A percentile compares a stretch with the other conserved stretches of the same genome.
Conservation (phyloP, 306 rosid genomes). For the Pterocarpus macrocarpus region DNA sequence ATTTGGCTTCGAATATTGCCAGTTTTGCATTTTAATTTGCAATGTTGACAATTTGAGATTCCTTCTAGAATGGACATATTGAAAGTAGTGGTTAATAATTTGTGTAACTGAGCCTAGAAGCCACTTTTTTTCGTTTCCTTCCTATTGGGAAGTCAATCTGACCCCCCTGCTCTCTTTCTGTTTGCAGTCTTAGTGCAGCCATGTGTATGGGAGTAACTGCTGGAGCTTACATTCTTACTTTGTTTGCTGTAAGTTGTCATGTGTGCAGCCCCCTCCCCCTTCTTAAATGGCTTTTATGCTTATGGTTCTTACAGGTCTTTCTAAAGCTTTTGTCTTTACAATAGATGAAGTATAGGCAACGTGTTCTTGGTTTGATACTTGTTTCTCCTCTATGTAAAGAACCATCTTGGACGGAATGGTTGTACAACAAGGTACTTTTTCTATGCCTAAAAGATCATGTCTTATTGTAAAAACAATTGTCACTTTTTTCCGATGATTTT, state of each 20-base stretch:
- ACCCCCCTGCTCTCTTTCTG: constrained; percentile 40
- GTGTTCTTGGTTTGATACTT: constrained; percentile 90
- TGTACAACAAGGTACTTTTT: constrained; percentile 83
- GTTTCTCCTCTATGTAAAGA: constrained; percentile 89
- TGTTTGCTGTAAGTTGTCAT: constrained; percentile 82
- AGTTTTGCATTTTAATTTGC: constrained; percentile 9
- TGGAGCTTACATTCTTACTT: constrained; percentile 91
- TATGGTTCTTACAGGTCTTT: constrained; percentile 32
- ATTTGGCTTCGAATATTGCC: constrained; percentile 15
- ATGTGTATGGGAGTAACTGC: constrained; percentile 99
- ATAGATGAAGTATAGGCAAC: constrained; percentile 90
- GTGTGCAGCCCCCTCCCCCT: neutral
- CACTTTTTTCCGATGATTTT: constrained; percentile 34
- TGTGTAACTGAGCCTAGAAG: constrained; percentile 30
- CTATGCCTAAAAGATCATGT: constrained; percentile 40
- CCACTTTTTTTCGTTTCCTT: neutral
- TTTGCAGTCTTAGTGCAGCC: constrained; percentile 79
- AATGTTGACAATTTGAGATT: constrained; percentile 26
- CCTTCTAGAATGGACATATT: constrained; percentile 36
- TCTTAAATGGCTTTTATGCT: constrained; percentile 22
- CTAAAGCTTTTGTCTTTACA: constrained; percentile 43
- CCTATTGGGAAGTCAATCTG: constrained; percentile 44
- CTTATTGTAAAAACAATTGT: constrained; percentile 27
- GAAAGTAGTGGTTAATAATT: constrained; percentile 38
- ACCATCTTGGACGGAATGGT: constrained; percentile 97